These are phyloP conservation scores for Entophlyctis helioformis DNA, from an alignment of 192 early-diverging fungal species.

Conservation along the genomic window DNA sequence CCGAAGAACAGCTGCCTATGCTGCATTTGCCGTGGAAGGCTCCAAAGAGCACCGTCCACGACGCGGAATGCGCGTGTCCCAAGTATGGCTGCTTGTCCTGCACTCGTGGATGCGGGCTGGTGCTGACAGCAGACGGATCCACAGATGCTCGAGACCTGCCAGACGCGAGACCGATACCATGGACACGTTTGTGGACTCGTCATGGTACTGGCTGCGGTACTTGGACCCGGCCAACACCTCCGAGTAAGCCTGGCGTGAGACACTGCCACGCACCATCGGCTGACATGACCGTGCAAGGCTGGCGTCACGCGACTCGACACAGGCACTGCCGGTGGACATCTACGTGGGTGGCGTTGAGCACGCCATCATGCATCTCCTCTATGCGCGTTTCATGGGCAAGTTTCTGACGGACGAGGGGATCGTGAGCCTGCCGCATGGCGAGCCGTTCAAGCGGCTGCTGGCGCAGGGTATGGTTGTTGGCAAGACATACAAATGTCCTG, in stretches of 20 bases:
- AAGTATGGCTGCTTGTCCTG: too few species aligned
- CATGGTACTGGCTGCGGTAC: conserved; percentile 92
- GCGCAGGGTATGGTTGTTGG: conserved; percentile 91
- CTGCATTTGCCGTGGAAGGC: too few species aligned
- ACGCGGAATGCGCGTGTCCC: too few species aligned
- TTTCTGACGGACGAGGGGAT: conserved; percentile 43
- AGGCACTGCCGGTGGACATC: conserved; percentile 73
- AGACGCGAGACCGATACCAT: conserved; percentile 84
- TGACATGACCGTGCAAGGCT: too few species aligned
- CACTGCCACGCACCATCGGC: too few species aligned
- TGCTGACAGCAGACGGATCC: too few species aligned
- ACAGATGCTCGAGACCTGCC: conserved; percentile 58
- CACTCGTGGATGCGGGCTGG: too few species aligned
- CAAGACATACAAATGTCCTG: conserved; percentile 65
- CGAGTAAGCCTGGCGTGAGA: too few species aligned
- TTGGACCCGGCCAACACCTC: conserved; percentile 58
- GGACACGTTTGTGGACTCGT: conserved; percentile 96
- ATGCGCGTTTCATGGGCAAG: conserved; percentile 83
- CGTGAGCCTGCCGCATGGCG: conserved; percentile 45
- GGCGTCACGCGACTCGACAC: conserved; percentile 16
- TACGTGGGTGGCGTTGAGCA: conserved; percentile 96
- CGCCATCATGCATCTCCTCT: conserved; percentile 85
- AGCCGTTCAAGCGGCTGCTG: conserved; percentile 77
- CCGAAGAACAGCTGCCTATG: conserved; percentile 66
- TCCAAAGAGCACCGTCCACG: too few species aligned